A percentile compares a stretch with the other conserved stretches of the same genome.
These are phyloP conservation scores for Candida anglica DNA, from an alignment of 805 yeast species.

Conservation along the genomic window DNA sequence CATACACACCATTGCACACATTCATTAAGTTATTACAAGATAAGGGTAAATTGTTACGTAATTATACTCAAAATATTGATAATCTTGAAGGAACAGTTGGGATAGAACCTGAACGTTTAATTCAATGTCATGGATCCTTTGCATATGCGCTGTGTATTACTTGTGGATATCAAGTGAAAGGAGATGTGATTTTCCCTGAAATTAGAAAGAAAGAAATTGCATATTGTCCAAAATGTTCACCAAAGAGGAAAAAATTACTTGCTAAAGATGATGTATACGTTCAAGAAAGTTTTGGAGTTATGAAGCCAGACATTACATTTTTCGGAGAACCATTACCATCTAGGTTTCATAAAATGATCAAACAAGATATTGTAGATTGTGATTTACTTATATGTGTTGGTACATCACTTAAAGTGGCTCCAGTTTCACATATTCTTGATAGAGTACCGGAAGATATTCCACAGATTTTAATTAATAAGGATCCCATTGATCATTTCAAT, in stretches of 20 bases:
- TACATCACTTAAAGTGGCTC: slow-evolving; percentile 71
- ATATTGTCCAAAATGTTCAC: slow-evolving; percentile 45
- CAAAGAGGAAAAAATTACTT: slow-evolving; percentile 14
- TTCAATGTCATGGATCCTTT: slow-evolving; percentile 85
- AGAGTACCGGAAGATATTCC: slow-evolving; percentile 31
- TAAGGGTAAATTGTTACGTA: slow-evolving; percentile 34
- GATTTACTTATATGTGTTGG: slow-evolving; percentile 83
- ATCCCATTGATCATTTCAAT: slow-evolving; percentile 29
- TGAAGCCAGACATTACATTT: slow-evolving; percentile 87
- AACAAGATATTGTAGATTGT: slow-evolving; percentile 58
- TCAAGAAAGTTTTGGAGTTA: slow-evolving; percentile 42
- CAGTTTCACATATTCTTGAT: slow-evolving; percentile 39
- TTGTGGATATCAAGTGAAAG: slow-evolving; percentile 55
- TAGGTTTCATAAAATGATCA: slow-evolving; percentile 27
- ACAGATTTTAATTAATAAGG: slow-evolving; percentile 36
- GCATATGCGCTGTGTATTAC: slow-evolving; percentile 71
- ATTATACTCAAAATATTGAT: slow-evolving; percentile 44
- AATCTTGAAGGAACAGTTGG: slow-evolving; percentile 46
- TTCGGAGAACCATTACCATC: slow-evolving; percentile 70
- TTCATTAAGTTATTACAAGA: slow-evolving; percentile 34
- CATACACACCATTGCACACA: slow-evolving; percentile 35
- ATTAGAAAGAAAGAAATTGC: slow-evolving; percentile 50
- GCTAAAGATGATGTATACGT: slow-evolving; percentile 19
- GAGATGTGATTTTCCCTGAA: slow-evolving; percentile 43
- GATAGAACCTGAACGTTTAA: slow-evolving; percentile 49